Evolutionary conservation across 2,329 filamentous ascomycete species (phyloP).

Genomic region (Didymella glomerata): DNA sequence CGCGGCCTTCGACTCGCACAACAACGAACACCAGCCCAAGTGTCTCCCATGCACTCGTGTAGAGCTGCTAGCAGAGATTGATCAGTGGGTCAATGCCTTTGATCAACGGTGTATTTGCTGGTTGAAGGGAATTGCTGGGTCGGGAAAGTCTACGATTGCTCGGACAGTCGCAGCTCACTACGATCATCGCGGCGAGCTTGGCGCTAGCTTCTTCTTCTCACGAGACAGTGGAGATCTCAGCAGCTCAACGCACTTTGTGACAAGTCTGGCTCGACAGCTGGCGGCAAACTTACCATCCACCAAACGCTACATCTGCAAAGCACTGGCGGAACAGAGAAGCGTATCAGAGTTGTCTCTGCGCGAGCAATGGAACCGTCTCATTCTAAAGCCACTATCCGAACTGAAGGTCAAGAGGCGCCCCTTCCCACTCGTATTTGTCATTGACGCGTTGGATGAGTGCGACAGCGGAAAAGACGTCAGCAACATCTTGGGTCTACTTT

Average conservation of each 20-base stretch:
- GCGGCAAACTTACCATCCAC: slow-evolving; percentile 18
- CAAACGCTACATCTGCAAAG: slow-evolving; percentile 21
- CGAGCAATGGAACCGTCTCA: slow-evolving; percentile 21
- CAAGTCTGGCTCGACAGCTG: slow-evolving; percentile 31
- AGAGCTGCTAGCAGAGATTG: slow-evolving; percentile 34
- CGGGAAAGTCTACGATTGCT: slow-evolving; percentile 27
- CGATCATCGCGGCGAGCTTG: slow-evolving; percentile 12
- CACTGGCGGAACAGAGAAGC: slow-evolving; percentile 19
- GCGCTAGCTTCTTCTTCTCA: slow-evolving; percentile 28
- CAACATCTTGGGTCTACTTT: slow-evolving; percentile 28
- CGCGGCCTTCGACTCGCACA: too few relatives aligned
- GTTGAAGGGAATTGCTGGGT: slow-evolving; percentile 36
- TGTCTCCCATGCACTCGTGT: slow-evolving; percentile 40
- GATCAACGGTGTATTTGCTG: slow-evolving; percentile 40
- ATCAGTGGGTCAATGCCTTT: slow-evolving; percentile 27
- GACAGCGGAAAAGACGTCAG: slow-evolving; percentile 26
- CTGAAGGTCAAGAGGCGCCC: slow-evolving; percentile 1
- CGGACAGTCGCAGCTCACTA: slow-evolving; percentile 32
- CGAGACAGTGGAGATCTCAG: slow-evolving; percentile 25
- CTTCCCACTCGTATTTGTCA: slow-evolving; percentile 19
- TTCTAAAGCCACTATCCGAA: slow-evolving; percentile 18
- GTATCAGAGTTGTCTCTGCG: slow-evolving; percentile 17
- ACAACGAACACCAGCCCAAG: slow-evolving; percentile 20
- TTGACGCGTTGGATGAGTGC: slow-evolving; percentile 47
- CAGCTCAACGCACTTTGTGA: slow-evolving; percentile 24